Base-by-base conservation (phyloP, 2,329 filamentous ascomycete species). In the Fusarium nygamai region DNA sequence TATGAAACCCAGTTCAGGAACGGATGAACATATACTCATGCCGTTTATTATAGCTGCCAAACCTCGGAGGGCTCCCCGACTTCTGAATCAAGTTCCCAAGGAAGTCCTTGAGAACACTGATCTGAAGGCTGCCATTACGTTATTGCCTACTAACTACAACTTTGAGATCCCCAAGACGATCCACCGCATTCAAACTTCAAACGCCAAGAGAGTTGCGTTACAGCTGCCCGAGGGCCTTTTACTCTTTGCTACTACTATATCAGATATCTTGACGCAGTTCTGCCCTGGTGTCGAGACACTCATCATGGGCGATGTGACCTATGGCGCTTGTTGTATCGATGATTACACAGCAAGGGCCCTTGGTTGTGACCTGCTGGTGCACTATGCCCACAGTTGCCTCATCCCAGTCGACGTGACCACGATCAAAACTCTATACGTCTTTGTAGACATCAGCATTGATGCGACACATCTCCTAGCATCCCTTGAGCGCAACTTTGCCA, bases 101-200 rank as follows among this genome's bases (percentile, higher is more conserved):
- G 93, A 96, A 73, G 98, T 99, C 72, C 87, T 96, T 27, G 89
- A 97, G 73, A 93, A 99, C 79, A 87, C 91, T 54, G 93, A 93
- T 54, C 93, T 99, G 79, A 96, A 96, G 82, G 92, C 92, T 50
- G 96, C 96, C 8, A 95, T 98, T 67, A 88, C 91, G 11, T 89
- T 99, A 38, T 90, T 99, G 6, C 96, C 96, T 3, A 86, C 90
- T n/a, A 99, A 99, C 86, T 99, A 99, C 88, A 96, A 94, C 78
- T 99, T 99, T 82, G 96, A 99, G 85, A 95, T 99, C 64, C 96
- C 94, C 81, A 99, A 99, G 85, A 99, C 96, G 14, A 97, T 99
- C 78, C 95, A 98, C 83, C 92, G 96, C 54, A 95, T 99, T 82
- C 92, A 94, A 50, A 92, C 92, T 3, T 91, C 92, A 14, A 91